Evolutionary conservation across 1,284 basidiomycete species (phyloP).

Genomic region (Cystobasidiaceae sp.): DNA sequence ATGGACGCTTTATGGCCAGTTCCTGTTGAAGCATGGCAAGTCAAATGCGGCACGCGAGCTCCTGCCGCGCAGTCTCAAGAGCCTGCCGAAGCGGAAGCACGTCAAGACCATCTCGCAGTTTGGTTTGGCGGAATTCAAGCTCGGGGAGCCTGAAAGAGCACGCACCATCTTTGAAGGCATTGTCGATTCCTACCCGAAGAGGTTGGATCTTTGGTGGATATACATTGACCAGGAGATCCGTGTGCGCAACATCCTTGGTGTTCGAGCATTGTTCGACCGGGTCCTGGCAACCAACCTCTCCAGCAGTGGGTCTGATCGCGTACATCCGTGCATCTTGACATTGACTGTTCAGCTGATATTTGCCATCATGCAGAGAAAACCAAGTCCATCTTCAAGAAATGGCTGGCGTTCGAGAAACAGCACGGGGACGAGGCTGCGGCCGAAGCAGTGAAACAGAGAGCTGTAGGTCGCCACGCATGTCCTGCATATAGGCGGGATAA

Average conservation of each 20-base stretch:
- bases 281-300: slow-evolving; percentile 82
- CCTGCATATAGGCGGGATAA: too few species aligned
- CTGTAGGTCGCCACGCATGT: slow-evolving; percentile 44
- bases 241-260: slow-evolving; percentile 66
- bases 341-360: not conserved
- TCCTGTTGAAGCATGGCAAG: slow-evolving; percentile 63
- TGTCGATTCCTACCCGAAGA: slow-evolving; percentile 85
- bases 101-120: slow-evolving; percentile 91
- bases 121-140: slow-evolving; percentile 89
- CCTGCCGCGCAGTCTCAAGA: slow-evolving; percentile 82
- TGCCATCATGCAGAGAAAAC: slow-evolving; percentile 50
- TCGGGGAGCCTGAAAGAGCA: slow-evolving; percentile 88
- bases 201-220: slow-evolving; percentile 91
- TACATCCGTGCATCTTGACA: slow-evolving; percentile 6
- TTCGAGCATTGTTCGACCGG: slow-evolving; percentile 78
- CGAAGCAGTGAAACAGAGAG: slow-evolving; percentile 74
- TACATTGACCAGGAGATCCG: slow-evolving; percentile 94
- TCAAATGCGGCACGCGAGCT: slow-evolving; percentile 77
- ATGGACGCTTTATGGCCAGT: slow-evolving; percentile 83
- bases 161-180: slow-evolving; percentile 96
- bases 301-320: slow-evolving; percentile 66
- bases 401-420: slow-evolving; percentile 81
- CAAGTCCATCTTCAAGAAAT: slow-evolving; percentile 88
- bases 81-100: slow-evolving; percentile 91
- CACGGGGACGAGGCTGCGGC: slow-evolving; percentile 82